Conservation (phyloP, 345 rosid genomes). For the Euclidium syriacum region DNA sequence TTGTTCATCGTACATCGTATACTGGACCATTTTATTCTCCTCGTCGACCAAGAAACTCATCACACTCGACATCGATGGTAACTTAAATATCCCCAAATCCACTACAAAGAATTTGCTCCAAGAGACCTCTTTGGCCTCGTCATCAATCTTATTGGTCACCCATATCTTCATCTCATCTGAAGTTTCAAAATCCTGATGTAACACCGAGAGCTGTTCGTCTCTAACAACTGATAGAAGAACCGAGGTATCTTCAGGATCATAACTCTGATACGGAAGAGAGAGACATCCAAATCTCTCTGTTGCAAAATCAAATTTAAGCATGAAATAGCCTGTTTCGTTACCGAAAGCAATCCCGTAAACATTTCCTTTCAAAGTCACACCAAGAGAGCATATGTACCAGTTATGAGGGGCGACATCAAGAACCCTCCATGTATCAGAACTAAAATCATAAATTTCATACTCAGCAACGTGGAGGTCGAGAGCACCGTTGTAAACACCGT, state of each 20-base stretch:
- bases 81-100: too few relatives aligned
- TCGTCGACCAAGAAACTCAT: too few relatives aligned
- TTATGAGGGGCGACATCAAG: background rate
- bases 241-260: background rate
- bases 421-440: background rate
- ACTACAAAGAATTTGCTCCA: background rate
- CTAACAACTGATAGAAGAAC: background rate
- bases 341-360: background rate
- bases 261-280: too few relatives aligned
- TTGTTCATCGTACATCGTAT: too few relatives aligned
- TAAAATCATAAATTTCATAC: background rate
- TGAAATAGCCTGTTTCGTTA: background rate
- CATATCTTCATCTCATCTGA: background rate
- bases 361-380: background rate
- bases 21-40: too few relatives aligned
- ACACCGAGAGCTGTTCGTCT: background rate
- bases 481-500: too few relatives aligned
- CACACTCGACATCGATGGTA: too few relatives aligned
- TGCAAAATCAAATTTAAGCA: background rate
- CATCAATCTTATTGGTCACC: background rate
- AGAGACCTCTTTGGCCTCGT: background rate
- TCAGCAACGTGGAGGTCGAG: background rate
- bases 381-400: background rate
- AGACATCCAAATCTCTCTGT: background rate
- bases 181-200: background rate